These are phyloP conservation scores for Trematosphaeria pertusa DNA, from an alignment of 2,329 filamentous ascomycete genomes.

Conservation along the genomic window DNA sequence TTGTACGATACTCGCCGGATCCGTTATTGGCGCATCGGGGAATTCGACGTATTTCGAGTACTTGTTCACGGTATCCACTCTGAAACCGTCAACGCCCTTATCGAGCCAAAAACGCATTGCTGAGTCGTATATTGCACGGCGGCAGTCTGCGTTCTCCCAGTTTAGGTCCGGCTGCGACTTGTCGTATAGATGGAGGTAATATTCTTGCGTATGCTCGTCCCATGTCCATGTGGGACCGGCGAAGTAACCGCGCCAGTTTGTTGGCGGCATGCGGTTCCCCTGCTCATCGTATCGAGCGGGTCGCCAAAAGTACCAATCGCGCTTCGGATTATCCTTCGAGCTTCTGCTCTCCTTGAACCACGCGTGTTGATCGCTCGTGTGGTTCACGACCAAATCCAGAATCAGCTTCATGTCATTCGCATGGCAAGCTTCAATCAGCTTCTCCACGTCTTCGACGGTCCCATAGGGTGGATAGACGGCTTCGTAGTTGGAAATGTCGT, in stretches of 20 bases:
- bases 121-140: slow-evolving; percentile 53
- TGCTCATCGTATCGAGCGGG: slow-evolving; percentile 60
- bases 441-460: slow-evolving; percentile 69
- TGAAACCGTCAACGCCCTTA: slow-evolving; percentile 55
- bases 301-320: slow-evolving; percentile 77
- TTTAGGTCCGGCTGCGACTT: slow-evolving; percentile 57
- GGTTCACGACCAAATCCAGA: slow-evolving; percentile 79
- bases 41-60: slow-evolving; percentile 55
- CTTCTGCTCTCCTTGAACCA: slow-evolving; percentile 74
- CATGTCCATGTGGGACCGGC: slow-evolving; percentile 52
- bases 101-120: slow-evolving; percentile 58
- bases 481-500: slow-evolving; percentile 73
- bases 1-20: slow-evolving; percentile 53
- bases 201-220: slow-evolving; percentile 56
- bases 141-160: slow-evolving; percentile 55
- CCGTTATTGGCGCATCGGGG: slow-evolving; percentile 51
- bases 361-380: slow-evolving; percentile 73
- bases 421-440: slow-evolving; percentile 66
- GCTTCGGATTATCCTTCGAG: slow-evolving; percentile 67
- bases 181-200: slow-evolving; percentile 57
- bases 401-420: slow-evolving; percentile 72
- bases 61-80: slow-evolving; percentile 58
- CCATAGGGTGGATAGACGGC: slow-evolving; percentile 71
- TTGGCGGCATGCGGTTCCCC: slow-evolving; percentile 65
- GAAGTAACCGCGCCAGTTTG: slow-evolving; percentile 57